phyloP scores from a whole-genome alignment of 2,329 filamentous ascomycete genomes.

The Bisporella sp. region DNA sequence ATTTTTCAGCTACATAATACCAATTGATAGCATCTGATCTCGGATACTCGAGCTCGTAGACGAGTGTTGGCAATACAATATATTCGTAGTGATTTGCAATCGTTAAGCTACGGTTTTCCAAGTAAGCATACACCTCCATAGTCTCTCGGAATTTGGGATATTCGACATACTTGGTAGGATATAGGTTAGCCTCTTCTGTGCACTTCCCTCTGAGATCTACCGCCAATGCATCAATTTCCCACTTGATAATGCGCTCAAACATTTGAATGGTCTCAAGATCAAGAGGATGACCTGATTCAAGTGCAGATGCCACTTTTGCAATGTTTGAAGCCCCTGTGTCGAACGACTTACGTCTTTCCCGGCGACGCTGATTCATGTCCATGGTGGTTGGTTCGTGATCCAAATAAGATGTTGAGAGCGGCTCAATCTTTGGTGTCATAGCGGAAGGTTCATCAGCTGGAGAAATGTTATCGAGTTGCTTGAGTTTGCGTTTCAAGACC shows the following conservation, averaged over 20 bases:
- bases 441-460: slow-evolving; percentile 37
- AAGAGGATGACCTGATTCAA: slow-evolving; percentile 53
- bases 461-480: slow-evolving; percentile 48
- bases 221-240: slow-evolving; percentile 55
- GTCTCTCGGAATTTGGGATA: no score
- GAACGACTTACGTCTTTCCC: slow-evolving; percentile 24
- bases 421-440: slow-evolving; percentile 34
- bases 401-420: slow-evolving; percentile 41
- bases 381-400: slow-evolving; percentile 33
- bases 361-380: slow-evolving; percentile 35
- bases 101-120: slow-evolving; percentile 44
- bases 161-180: slow-evolving; percentile 47
- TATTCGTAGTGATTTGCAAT: slow-evolving; percentile 62
- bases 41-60: slow-evolving; percentile 75
- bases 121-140: no score
- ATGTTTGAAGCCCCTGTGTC: slow-evolving; percentile 38
- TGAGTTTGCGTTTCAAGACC: slow-evolving; percentile 41
- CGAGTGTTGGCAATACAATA: slow-evolving; percentile 66
- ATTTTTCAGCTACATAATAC: slow-evolving; percentile 69
- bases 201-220: slow-evolving; percentile 52
- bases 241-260: slow-evolving; percentile 59
- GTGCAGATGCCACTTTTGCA: slow-evolving; percentile 52
- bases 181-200: slow-evolving; percentile 41
- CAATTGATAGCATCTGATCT: slow-evolving; percentile 64
- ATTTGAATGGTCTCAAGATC: slow-evolving; percentile 53